Conservation (phyloP, 2,329 filamentous ascomycete genomes). For the Fusarium newnesense region DNA sequence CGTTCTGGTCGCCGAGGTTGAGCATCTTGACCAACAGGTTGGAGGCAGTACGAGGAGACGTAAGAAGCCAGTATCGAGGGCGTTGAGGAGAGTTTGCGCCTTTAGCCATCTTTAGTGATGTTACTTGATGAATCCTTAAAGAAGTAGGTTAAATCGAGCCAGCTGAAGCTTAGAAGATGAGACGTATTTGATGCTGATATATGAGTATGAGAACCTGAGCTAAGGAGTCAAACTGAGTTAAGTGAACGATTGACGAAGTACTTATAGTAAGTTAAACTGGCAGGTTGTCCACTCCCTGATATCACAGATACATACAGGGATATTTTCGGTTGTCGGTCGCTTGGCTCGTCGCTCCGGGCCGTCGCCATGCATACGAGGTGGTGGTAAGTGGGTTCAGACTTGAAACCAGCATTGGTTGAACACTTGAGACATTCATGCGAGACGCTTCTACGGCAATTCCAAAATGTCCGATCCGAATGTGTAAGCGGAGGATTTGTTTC, state of each 20-base stretch:
- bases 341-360: conserved; percentile 25
- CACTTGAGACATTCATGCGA: neutral
- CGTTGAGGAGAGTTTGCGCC: neutral
- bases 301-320: neutral
- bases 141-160: accelerated
- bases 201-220: neutral
- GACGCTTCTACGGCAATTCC: neutral
- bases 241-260: neutral
- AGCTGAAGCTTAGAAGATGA: neutral
- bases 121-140: neutral
- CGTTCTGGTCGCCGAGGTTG: conserved; percentile 30
- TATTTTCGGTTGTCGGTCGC: conserved; percentile 20
- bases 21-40: conserved; percentile 36
- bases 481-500: neutral
- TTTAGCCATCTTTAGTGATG: conserved; percentile 17
- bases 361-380: neutral
- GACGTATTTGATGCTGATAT: neutral
- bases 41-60: conserved; percentile 32
- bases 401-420: neutral
- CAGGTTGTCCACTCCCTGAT: neutral
- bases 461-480: neutral
- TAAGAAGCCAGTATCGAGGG: conserved; percentile 32
- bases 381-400: neutral
- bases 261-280: neutral
- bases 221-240: accelerated